Conservation (phyloP, 177 flowering plant genomes). For the Tripterygium wilfordii region DNA sequence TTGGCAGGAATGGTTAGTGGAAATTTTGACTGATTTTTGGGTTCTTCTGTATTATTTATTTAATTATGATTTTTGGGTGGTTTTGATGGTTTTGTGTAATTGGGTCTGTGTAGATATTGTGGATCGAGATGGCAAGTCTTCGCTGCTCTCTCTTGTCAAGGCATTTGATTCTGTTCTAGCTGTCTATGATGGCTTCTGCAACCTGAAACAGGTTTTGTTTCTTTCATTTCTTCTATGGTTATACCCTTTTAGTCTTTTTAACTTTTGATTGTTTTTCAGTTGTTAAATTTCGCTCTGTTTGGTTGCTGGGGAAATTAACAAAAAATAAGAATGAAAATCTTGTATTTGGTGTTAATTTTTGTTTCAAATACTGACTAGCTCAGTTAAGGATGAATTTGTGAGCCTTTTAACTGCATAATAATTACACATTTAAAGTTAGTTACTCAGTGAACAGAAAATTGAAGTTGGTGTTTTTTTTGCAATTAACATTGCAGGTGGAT, state of each 20-base stretch:
- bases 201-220: constrained; percentile 74
- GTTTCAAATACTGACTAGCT: too few relatives aligned
- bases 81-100: constrained; percentile 1
- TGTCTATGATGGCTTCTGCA: constrained; percentile 97
- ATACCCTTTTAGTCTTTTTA: not conserved
- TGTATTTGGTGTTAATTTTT: too few relatives aligned
- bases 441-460: too few relatives aligned
- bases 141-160: constrained; percentile 74
- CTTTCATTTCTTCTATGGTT: not conserved
- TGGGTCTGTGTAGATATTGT: constrained; percentile 30
- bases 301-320: too few relatives aligned
- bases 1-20: constrained; percentile 44
- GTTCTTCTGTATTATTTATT: not conserved
- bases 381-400: too few relatives aligned
- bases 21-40: not conserved
- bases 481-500: constrained; percentile 52
- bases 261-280: constrained; percentile 1
- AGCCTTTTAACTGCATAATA: too few relatives aligned
- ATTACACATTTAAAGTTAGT: too few relatives aligned
- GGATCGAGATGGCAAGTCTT: constrained; percentile 57
- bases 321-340: too few relatives aligned
- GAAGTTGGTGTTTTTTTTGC: constrained; percentile 2
- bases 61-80: not conserved
- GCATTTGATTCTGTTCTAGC: constrained; percentile 84
- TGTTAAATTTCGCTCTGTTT: not conserved